Base-by-base conservation (phyloP, 495 filamentous ascomycete species). In the Lophium mytilinum region DNA sequence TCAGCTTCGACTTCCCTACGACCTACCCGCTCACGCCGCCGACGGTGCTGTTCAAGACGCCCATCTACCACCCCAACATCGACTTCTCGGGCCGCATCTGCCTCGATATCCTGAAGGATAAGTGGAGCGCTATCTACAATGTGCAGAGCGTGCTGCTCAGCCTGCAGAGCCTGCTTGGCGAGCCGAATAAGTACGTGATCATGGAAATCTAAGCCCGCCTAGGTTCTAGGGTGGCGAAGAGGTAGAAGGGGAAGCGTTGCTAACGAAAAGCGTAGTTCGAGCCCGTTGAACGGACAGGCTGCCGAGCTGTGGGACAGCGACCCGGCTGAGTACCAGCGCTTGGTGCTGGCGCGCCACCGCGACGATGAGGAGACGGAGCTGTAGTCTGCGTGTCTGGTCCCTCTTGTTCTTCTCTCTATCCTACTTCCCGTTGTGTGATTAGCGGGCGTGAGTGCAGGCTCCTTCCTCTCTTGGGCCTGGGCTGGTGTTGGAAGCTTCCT, bases 101-200 rank as follows among this genome's bases (percentile, higher is more conserved):
- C 53, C 66, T 99, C 56, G 94, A 97, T 71, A 99, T 99, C 64
- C 76, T 99, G 50, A 96, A 95, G 77, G 93, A 96, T 68, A 95
- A 95, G 75, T 97, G 93, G 93, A 95, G 89, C 60, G 85, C 85
- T 17, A 89, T 92, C 12, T 95, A 96, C 79, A 96, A 96, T 65
- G 86, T 93, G 54, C 88, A 93, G 73, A 93, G 84, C 43, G 88
- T 99, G 19, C 74, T 99, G 46, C 73, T 99, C 62, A 96, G 90
- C 60, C 70, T 99, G 72, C 93, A 99, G 74, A 95, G 90, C 72
- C 75, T 99, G 62, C 81, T 99, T 2, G 93, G 92, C 17, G 93
- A 97, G 70, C 93, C 93, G 4, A 99, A 99, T 74, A 96, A 96
- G 94, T 98, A 78, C 67, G 83, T 63, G 24, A 30, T n/a, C n/a